These are phyloP conservation scores for Puccinellia tenuiflora DNA, from an alignment of 176 grass and related monocot genomes.

Conservation along the genomic window DNA sequence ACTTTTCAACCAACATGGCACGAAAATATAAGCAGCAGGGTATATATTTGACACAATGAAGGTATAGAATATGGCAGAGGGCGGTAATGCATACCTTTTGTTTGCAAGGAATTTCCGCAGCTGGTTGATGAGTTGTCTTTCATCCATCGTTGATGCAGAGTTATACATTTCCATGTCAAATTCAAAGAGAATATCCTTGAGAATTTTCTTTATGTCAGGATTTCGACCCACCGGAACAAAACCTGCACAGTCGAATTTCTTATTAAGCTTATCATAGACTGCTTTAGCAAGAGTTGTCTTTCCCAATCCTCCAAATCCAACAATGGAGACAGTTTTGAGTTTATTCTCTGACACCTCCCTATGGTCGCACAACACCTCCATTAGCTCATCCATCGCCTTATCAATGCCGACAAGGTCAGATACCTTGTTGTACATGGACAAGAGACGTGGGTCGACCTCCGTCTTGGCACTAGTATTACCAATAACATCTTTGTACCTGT, in stretches of 20 bases:
- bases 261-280: not conserved
- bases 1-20: too few relatives aligned
- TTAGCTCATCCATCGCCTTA: not conserved
- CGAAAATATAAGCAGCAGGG: too few relatives aligned
- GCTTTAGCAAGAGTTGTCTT: slow-evolving; percentile 4
- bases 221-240: not conserved
- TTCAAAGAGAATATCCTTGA: not conserved
- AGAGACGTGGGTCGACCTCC: not conserved
- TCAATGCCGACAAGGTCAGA: not conserved
- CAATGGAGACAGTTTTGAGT: not conserved
- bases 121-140: not conserved
- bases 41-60: too few relatives aligned
- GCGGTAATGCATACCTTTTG: not conserved
- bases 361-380: not conserved
- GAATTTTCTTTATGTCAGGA: not conserved
- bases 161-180: not conserved
- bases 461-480: not conserved
- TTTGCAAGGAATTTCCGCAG: not conserved
- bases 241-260: not conserved
- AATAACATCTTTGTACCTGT: not conserved
- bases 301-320: not conserved
- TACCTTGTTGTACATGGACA: not conserved
- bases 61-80: too few relatives aligned
- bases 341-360: too few relatives aligned
- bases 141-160: not conserved